A percentile compares a stretch with the other conserved stretches of the same genome.
Conservation (phyloP, 768 basidiomycete genomes). For the Boletus vermiculosoides region DNA sequence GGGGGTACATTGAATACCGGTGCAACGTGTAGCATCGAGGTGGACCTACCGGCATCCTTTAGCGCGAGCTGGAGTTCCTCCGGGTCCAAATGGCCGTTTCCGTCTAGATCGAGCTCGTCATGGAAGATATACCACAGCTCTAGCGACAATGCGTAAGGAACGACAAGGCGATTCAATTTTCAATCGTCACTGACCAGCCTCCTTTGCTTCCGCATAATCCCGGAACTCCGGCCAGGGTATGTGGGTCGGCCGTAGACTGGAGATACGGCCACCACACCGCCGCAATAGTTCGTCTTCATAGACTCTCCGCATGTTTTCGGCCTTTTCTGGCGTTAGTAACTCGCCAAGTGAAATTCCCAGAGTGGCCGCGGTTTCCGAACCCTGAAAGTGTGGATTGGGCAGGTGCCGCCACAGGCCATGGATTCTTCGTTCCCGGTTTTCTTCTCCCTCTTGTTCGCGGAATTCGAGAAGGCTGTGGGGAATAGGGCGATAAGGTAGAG, state of each 20-base stretch:
- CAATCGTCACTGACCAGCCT: slow-evolving; percentile 57
- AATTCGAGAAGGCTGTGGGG: slow-evolving; percentile 62
- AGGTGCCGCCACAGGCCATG: slow-evolving; percentile 65
- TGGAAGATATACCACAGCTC: slow-evolving; percentile 93
- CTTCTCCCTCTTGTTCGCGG: slow-evolving; percentile 59
- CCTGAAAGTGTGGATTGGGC: slow-evolving; percentile 32
- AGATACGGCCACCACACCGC: slow-evolving; percentile 46
- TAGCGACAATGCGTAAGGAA: slow-evolving; percentile 29
- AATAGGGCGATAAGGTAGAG: slow-evolving; percentile 37
- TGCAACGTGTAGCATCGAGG: slow-evolving; percentile 22
- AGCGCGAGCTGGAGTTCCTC: slow-evolving; percentile 62
- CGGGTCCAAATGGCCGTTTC: slow-evolving; percentile 78
- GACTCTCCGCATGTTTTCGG: slow-evolving; percentile 59
- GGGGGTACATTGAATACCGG: slow-evolving; percentile 17
- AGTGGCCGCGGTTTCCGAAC: slow-evolving; percentile 23
- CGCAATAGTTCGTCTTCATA: slow-evolving; percentile 78
- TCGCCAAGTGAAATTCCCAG: slow-evolving; percentile 15
- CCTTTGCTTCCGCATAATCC: slow-evolving; percentile 75
- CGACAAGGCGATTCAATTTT: slow-evolving; percentile 10
- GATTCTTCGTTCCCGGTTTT: slow-evolving; percentile 57
- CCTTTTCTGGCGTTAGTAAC: slow-evolving; percentile 49
- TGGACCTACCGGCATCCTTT: slow-evolving; percentile 62
- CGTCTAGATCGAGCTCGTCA: slow-evolving; percentile 85
- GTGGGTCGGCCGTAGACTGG: slow-evolving; percentile 40
- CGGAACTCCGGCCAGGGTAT: slow-evolving; percentile 73